phyloP scores from a whole-genome alignment of 83 land plant species.

The Isoetes engelmannii region DNA sequence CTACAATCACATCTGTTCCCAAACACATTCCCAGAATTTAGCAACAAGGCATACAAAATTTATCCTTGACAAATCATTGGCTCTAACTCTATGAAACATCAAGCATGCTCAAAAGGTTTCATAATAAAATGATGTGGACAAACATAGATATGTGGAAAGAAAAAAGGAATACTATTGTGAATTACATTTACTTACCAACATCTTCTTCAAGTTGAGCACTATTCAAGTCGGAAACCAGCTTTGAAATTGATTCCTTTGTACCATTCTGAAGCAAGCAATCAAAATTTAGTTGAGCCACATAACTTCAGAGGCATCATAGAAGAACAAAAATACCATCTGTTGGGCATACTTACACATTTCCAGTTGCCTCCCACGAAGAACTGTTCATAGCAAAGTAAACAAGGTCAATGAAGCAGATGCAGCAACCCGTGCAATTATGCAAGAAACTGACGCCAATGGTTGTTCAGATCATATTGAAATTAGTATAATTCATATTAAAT shows the following conservation, averaged over 20 bases:
- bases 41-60: neutral
- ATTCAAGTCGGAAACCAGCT: constrained; percentile 90
- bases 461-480: neutral
- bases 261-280: constrained; percentile 53
- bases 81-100: neutral
- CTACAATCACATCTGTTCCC: constrained; percentile 76
- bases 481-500: no score
- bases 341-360: constrained; percentile 70
- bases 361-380: constrained; percentile 99
- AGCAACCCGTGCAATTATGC: neutral
- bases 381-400: constrained; percentile 38
- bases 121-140: neutral
- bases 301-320: neutral
- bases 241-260: constrained; percentile 66
- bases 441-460: neutral
- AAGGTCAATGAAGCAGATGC: neutral
- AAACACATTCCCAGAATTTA: neutral
- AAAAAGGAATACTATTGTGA: neutral
- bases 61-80: neutral
- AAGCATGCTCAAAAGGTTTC: neutral
- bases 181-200: constrained; percentile 54
- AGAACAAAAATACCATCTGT: constrained; percentile 4
- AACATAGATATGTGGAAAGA: neutral
- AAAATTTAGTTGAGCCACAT: neutral
- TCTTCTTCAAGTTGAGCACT: constrained; percentile 64